These are phyloP conservation scores for Dryadomyces sulphureus DNA, from an alignment of 2,329 filamentous ascomycete genomes.

Conservation along the genomic window DNA sequence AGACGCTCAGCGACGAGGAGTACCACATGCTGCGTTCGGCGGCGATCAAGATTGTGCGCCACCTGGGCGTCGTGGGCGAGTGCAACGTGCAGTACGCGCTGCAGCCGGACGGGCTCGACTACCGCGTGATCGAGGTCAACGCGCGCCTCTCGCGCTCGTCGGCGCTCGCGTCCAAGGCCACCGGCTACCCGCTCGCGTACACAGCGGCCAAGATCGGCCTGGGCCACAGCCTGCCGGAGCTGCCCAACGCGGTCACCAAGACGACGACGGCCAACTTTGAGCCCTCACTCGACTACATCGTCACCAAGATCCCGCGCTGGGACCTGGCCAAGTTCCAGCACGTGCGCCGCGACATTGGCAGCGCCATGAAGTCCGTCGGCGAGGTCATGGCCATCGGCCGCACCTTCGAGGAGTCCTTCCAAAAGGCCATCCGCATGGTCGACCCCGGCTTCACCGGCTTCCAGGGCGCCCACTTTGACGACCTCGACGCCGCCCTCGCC, in stretches of 20 bases:
- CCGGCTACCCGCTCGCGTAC: slow-evolving; percentile 91
- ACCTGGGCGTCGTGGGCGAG: slow-evolving; percentile 93
- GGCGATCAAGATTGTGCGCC: slow-evolving; percentile 95
- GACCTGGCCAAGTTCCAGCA: slow-evolving; percentile 98
- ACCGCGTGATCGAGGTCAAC: slow-evolving; percentile 98
- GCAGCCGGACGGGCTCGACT: slow-evolving; percentile 92
- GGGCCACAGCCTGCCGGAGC: slow-evolving; percentile 84
- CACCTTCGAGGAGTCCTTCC: slow-evolving; percentile 97
- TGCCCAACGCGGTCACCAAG: slow-evolving; percentile 96
- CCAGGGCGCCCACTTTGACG: slow-evolving; percentile 88
- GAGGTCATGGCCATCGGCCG: slow-evolving; percentile 99
- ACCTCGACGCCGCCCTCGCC: slow-evolving; percentile 75
- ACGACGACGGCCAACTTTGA: slow-evolving; percentile 99
- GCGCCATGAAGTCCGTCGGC: slow-evolving; percentile 96
- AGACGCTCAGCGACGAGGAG: slow-evolving; percentile 95
- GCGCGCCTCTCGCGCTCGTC: slow-evolving; percentile 96
- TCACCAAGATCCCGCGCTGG: slow-evolving; percentile 98
- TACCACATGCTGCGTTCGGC: slow-evolving; percentile 98
- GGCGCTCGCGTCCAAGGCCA: slow-evolving; percentile 92
- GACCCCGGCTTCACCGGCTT: slow-evolving; percentile 86
- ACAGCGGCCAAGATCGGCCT: slow-evolving; percentile 97
- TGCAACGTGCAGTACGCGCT: slow-evolving; percentile 98
- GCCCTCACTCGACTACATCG: slow-evolving; percentile 91
- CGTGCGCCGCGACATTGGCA: slow-evolving; percentile 93
- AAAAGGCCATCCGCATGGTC: slow-evolving; percentile 96